phyloP scores from a whole-genome alignment of 768 basidiomycete genomes.

The Trametes maxima region DNA sequence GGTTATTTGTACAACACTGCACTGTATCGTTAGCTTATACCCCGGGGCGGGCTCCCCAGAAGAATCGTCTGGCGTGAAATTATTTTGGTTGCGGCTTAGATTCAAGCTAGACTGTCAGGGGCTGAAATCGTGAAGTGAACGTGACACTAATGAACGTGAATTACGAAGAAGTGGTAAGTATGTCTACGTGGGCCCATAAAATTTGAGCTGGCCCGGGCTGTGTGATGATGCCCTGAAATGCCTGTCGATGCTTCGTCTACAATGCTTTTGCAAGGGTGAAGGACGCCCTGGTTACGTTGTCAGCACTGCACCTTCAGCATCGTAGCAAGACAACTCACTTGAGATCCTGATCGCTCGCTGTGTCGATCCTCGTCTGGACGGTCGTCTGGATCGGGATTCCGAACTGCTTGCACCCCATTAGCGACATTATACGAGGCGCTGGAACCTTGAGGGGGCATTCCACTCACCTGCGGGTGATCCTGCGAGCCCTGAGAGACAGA shows the following conservation, averaged over 20 bases:
- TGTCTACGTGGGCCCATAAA: background rate
- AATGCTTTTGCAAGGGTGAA: slow-evolving; percentile 1
- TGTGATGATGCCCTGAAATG: background rate
- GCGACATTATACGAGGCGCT: background rate
- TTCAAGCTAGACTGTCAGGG: background rate
- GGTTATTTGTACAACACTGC: slow-evolving; percentile 17
- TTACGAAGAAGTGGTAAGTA: background rate
- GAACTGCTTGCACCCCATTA: background rate
- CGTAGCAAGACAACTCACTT: slow-evolving; percentile 1
- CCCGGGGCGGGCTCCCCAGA: background rate
- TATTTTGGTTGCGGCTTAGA: background rate
- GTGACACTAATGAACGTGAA: background rate
- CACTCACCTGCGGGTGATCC: background rate
- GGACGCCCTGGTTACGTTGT: background rate
- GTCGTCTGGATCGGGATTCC: slow-evolving; percentile 10
- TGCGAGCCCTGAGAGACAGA: background rate
- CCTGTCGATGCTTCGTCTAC: background rate
- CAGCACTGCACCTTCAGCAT: background rate
- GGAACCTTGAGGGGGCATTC: background rate
- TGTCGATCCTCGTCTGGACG: slow-evolving; percentile 3
- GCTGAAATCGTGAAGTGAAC: background rate
- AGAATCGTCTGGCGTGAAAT: background rate
- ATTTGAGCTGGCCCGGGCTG: background rate
- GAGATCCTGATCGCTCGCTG: slow-evolving; percentile 1
- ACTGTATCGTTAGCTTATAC: slow-evolving; percentile 23